These are phyloP conservation scores for Suillus lakei DNA, from an alignment of 768 basidiomycete genomes.

Conservation along the genomic window DNA sequence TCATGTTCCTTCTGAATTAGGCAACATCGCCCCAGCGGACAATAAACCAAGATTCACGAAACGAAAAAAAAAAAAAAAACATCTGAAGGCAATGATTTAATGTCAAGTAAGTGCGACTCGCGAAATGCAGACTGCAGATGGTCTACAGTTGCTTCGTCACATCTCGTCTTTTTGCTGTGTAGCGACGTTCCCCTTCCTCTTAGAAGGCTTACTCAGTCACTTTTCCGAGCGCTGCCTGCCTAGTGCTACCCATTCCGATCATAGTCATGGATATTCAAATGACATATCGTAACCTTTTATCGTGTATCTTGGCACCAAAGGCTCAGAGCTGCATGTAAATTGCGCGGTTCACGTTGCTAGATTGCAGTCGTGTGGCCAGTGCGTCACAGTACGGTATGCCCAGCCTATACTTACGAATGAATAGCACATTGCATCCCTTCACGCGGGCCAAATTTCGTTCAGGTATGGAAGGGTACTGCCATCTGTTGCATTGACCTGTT, in stretches of 20 bases:
- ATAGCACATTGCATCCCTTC: neutral
- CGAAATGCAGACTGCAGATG: neutral
- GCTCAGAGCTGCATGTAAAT: neutral
- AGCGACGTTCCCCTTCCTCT: neutral
- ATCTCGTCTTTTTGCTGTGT: neutral
- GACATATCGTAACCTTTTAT: neutral
- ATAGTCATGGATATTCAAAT: neutral
- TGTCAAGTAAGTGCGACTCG: neutral
- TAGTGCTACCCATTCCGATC: neutral
- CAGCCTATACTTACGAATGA: too few relatives aligned
- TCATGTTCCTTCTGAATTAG: too few relatives aligned
- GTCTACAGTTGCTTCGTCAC: neutral
- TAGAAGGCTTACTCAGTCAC: neutral
- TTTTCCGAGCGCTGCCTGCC: neutral
- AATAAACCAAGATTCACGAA: neutral
- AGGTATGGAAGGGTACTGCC: neutral
- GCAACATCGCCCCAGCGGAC: neutral
- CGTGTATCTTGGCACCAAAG: neutral
- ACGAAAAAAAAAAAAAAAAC: neutral
- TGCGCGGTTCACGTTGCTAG: neutral
- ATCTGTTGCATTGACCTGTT: slow-evolving; percentile 4
- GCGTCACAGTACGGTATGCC: too few relatives aligned
- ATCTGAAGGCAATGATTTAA: too few relatives aligned
- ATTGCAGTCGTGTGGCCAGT: neutral
- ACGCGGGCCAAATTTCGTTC: neutral